Evolutionary conservation across 306 rosid genomes (phyloP), one percentile per base, ranked within the genome.

Genomic region (barrel medic (Medicago truncatula)): DNA sequence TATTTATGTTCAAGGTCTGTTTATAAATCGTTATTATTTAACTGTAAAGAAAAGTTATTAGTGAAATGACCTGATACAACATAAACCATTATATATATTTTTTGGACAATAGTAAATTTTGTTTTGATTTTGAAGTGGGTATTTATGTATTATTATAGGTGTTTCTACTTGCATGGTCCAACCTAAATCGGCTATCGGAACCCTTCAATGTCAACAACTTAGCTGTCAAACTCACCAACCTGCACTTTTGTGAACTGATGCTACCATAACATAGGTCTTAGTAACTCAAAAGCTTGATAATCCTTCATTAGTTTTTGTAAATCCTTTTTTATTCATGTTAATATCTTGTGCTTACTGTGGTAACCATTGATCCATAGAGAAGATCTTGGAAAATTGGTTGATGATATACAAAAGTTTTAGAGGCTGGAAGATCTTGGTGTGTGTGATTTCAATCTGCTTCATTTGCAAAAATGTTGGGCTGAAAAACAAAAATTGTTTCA

Each of bases 301-400:
- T 34, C 31, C 28, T 23, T 16, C 44, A 18, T 21, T 39, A 1
- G 18, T 44, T 44, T 73, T n/a, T 21, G 79, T 66, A 80, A 44
- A 57, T 67, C 20, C 47, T 15, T 43, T 43, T 46, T 12, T 44
- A 31, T 62, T 64, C 12, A 34, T 60, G 74, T 43, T 28, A 72
- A 54, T 43, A 80, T 46, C 62, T 20, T 46, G 52, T 79, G 44
- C 63, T 56, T 28, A 57, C 43, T 36, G 20, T 61, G 36, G 67
- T 40, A 53, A n/a, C 25, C 62, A 1, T 71, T 40, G 47, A 23
- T 50, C 28, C 40, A 13, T 12, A 57, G 28, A 46, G 73, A 40
- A 36, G 8, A 40, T 17, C 46, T 78, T 62, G 47, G 31, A 71
- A 12, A 56, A 34, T 36, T 40, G 49, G 17, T 36, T 20, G 65